Evolutionary conservation across 2,329 filamentous ascomycete genomes (phyloP).

Genomic region (Colletotrichum agaves): DNA sequence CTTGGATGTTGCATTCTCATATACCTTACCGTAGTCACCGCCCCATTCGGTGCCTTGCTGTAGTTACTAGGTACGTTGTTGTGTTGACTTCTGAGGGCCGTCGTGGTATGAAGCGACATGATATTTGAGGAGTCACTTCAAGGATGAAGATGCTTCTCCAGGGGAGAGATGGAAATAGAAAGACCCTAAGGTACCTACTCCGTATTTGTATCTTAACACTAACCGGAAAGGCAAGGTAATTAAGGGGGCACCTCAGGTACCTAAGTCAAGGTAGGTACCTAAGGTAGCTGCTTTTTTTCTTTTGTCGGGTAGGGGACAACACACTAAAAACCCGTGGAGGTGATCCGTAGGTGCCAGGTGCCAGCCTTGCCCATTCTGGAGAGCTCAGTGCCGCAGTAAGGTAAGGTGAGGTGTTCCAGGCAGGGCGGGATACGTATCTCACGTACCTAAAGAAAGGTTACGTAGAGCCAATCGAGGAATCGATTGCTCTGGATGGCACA

Average conservation of each 20-base stretch:
- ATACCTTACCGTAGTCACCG: neutral
- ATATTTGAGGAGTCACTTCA: neutral
- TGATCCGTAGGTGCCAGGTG: neutral
- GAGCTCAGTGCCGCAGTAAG: slow-evolving; percentile 10
- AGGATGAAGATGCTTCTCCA: neutral
- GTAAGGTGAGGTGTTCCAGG: neutral
- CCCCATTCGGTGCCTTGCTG: neutral
- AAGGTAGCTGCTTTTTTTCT: too few relatives aligned
- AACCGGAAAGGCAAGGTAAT: too few relatives aligned
- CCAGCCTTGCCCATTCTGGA: slow-evolving; percentile 12
- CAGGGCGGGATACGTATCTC: neutral
- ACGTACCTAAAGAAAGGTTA: too few relatives aligned
- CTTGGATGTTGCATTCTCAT: neutral
- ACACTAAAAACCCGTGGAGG: slow-evolving; percentile 30
- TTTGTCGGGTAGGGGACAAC: too few relatives aligned
- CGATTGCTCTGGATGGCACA: too few relatives aligned
- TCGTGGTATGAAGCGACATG: neutral
- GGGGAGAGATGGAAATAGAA: neutral
- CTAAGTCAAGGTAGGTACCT: too few relatives aligned
- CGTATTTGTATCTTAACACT: too few relatives aligned
- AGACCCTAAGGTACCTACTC: neutral
- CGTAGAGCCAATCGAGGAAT: too few relatives aligned
- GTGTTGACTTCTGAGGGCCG: neutral
- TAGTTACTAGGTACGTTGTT: neutral
- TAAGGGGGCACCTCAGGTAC: too few relatives aligned